Percentiles rank a stretch among this genome's conserved stretches.
Conservation (phyloP, 2,329 filamentous ascomycete species). For the Hymenoscyphus fructigenus region DNA sequence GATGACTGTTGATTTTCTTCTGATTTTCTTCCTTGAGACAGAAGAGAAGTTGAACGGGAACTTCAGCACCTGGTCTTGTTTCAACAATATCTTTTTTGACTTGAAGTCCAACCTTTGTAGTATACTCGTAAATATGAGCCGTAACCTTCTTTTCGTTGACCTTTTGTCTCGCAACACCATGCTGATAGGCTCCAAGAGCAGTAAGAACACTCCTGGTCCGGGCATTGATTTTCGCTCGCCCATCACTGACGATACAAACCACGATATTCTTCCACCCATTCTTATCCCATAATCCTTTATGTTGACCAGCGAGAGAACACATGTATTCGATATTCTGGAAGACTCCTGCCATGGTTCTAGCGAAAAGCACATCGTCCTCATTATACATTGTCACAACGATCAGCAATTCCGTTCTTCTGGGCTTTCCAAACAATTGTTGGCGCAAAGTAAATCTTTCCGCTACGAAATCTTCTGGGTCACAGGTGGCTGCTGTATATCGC, state of each 20-base stretch:
- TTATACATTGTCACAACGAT: constrained; percentile 76
- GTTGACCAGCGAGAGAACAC: constrained; percentile 65
- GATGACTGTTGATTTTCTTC: constrained; percentile 31
- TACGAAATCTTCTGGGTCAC: constrained; percentile 66
- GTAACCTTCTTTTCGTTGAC: constrained; percentile 69
- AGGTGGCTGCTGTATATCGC: constrained; percentile 68
- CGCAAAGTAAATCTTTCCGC: constrained; percentile 66
- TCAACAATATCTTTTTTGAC: constrained; percentile 79
- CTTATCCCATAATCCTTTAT: constrained; percentile 56
- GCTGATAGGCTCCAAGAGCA: constrained; percentile 65
- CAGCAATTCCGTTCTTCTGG: constrained; percentile 68
- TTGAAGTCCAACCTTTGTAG: constrained; percentile 69
- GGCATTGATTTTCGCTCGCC: constrained; percentile 67
- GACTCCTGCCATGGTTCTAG: constrained; percentile 65
- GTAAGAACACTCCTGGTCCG: constrained; percentile 64
- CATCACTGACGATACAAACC: constrained; percentile 67
- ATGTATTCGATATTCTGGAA: constrained; percentile 73
- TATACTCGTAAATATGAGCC: constrained; percentile 68
- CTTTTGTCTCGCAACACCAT: constrained; percentile 68
- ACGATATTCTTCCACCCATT: constrained; percentile 75
- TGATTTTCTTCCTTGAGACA: constrained; percentile 31
- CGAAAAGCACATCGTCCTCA: constrained; percentile 68
- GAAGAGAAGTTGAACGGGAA: constrained; percentile 29
- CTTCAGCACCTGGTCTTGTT: constrained; percentile 89
- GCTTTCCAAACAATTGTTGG: constrained; percentile 67